Conservation (phyloP, 306 rosid species). For the Sesbania bispinosa region DNA sequence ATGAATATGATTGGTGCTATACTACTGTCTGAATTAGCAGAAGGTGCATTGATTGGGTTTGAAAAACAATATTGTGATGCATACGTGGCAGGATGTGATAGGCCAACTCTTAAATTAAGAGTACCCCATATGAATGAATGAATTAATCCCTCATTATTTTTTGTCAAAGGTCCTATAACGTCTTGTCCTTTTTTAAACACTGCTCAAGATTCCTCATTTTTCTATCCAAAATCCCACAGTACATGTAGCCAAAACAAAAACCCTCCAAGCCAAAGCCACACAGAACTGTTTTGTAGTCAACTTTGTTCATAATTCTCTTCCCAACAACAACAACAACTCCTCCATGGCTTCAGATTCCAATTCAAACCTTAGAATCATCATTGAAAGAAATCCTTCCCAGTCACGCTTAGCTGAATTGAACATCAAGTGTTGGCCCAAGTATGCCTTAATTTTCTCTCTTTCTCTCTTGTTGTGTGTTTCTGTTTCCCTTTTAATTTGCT, state of each 20-base stretch:
- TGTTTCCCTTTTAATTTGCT: background rate
- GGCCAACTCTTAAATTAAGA: slow-evolving; percentile 24
- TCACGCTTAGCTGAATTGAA: slow-evolving; percentile 67
- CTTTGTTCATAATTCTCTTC: background rate
- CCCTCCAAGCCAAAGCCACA: background rate
- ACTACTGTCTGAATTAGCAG: too few relatives aligned
- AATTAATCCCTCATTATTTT: background rate
- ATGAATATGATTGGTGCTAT: too few relatives aligned
- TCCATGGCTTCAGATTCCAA: slow-evolving; percentile 64
- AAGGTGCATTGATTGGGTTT: background rate
- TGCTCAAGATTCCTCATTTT: slow-evolving; percentile 35
- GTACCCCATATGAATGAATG: background rate
- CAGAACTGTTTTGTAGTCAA: background rate
- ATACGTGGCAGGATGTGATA: slow-evolving; percentile 30
- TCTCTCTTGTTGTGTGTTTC: background rate
- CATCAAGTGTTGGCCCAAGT: slow-evolving; percentile 98
- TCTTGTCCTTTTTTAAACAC: slow-evolving; percentile 23
- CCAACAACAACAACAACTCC: background rate
- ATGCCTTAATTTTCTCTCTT: slow-evolving; percentile 1
- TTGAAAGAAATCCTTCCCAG: slow-evolving; percentile 80
- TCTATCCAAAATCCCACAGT: slow-evolving; percentile 23
- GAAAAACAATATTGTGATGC: background rate
- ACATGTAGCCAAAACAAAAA: slow-evolving; percentile 25
- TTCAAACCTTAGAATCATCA: slow-evolving; percentile 57
- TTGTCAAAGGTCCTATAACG: background rate